Percentiles rank a stretch among this genome's conserved stretches.
These are phyloP conservation scores for Wallacemonas sp. DNA, from an alignment of 208 protist genomes.

Conservation along the genomic window DNA sequence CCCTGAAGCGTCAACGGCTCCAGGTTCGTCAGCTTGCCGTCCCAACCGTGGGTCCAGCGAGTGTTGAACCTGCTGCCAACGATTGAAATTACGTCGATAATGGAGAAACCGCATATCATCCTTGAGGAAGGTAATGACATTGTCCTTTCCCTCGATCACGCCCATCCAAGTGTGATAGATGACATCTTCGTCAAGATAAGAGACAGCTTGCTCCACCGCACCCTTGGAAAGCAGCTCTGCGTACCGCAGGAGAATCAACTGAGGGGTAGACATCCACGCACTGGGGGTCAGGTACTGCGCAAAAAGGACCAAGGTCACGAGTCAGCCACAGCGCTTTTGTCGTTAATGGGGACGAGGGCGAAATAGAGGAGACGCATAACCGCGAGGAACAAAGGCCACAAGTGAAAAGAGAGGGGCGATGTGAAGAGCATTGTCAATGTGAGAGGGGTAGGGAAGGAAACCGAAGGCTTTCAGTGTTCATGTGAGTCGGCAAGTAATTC, in stretches of 20 bases:
- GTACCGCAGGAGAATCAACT: slow-evolving; percentile 65
- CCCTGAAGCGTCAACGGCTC: slow-evolving; percentile 29
- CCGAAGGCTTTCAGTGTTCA: no score
- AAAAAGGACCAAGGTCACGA: no score
- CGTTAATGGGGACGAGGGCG: no score
- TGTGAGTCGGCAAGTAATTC: no score
- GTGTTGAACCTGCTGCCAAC: slow-evolving; percentile 77
- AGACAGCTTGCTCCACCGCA: slow-evolving; percentile 52
- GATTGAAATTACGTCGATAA: slow-evolving; percentile 52
- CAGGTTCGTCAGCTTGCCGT: neutral
- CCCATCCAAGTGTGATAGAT: slow-evolving; percentile 83
- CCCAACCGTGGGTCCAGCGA: slow-evolving; percentile 40
- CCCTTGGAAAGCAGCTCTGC: slow-evolving; percentile 54
- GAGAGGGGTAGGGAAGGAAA: no score
- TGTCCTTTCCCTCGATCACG: slow-evolving; percentile 70
- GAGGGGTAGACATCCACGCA: slow-evolving; percentile 44
- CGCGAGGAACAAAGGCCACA: no score
- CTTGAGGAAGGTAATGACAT: slow-evolving; percentile 71
- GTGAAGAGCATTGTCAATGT: no score
- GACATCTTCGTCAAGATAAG: slow-evolving; percentile 68
- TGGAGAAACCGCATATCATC: slow-evolving; percentile 82
- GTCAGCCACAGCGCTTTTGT: no score
- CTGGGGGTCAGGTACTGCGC: no score
- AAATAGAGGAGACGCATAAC: no score
- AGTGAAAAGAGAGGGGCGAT: no score